Evolutionary conservation across 768 basidiomycete genomes (phyloP).

Genomic region (Tephrocybe sp.): DNA sequence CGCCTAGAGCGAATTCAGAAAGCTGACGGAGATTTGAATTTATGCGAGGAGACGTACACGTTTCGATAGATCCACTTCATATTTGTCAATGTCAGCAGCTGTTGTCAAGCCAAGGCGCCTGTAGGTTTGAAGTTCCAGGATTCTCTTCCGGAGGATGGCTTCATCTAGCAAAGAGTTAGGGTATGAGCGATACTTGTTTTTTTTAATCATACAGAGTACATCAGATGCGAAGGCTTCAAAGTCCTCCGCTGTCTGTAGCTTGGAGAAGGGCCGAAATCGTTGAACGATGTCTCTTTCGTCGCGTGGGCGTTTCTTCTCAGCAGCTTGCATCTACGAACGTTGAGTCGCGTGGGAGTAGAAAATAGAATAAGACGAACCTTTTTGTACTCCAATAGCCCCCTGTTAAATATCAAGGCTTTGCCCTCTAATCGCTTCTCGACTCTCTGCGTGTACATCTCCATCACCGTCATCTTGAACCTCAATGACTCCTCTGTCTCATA

Average conservation of each 20-base stretch:
- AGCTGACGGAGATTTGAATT: slow-evolving; percentile 1
- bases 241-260: slow-evolving; percentile 87
- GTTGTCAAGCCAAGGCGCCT: slow-evolving; percentile 83
- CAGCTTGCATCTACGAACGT: slow-evolving; percentile 71
- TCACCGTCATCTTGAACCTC: slow-evolving; percentile 80
- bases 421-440: slow-evolving; percentile 81
- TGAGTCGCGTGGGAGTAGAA: neutral
- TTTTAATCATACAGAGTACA: slow-evolving; percentile 69
- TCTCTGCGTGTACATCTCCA: slow-evolving; percentile 90
- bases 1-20: slow-evolving; percentile 33
- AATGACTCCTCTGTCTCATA: slow-evolving; percentile 84
- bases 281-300: slow-evolving; percentile 92
- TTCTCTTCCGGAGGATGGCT: slow-evolving; percentile 79
- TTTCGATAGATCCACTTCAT: slow-evolving; percentile 70
- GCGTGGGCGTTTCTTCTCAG: slow-evolving; percentile 85
- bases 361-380: slow-evolving; percentile 55
- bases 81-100: slow-evolving; percentile 87
- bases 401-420: slow-evolving; percentile 88
- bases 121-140: slow-evolving; percentile 89
- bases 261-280: slow-evolving; percentile 86
- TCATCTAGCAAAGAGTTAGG: slow-evolving; percentile 61
- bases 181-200: neutral
- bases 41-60: slow-evolving; percentile 41
- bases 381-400: slow-evolving; percentile 90
- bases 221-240: slow-evolving; percentile 88